Base-by-base conservation (phyloP, 2,329 filamentous ascomycete species). In the Pseudofabraea citricarpa region DNA sequence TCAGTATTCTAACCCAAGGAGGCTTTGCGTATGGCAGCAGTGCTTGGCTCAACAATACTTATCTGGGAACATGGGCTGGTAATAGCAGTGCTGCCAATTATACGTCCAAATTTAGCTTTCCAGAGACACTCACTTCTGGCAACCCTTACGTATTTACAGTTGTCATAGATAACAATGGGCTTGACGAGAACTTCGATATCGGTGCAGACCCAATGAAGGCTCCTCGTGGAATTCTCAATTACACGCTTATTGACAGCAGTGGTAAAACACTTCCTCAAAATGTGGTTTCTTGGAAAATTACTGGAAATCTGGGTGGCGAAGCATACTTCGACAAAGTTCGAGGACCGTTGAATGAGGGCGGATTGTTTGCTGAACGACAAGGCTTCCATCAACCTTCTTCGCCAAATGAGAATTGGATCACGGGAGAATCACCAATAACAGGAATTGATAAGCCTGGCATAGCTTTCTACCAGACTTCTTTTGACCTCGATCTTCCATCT, bases 121-220 rank as follows among this genome's bases (percentile, higher is more conserved):
- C 85, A 1, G 68, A 77, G 0, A 60, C 63, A 4, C 66, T 85
- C 3, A 54, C 57, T 0, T 56, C 67, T 1, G 77, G 74, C 4
- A 66, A 68, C 19, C 52, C 61, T 0, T 79, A 85, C 56, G 70
- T 82, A 6, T 58, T 90, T 47, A 89, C 84, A 0, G 67, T 89
- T 2, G 62, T 89, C 1, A 69, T 89, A 15, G 85, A 89, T 60
- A 81, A 81, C 60, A 85, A 80, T 65, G 85, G 85, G 0, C 68
- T 85, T 1, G 75, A 87, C 48, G 77, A 84, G 52, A 78, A 84
- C 60, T 77, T 74, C 68, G 68, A 68, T 4, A 73, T 80, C 1
- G 80, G 79, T 1, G 56, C 59, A 3, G 78, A 83, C 20, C 59
- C 65, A 13, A 83, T 83, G 69, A 84, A 84, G 69, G 66, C 70